These are phyloP conservation scores for Candida endomychidarum DNA, from an alignment of 805 yeast species.

Conservation along the genomic window DNA sequence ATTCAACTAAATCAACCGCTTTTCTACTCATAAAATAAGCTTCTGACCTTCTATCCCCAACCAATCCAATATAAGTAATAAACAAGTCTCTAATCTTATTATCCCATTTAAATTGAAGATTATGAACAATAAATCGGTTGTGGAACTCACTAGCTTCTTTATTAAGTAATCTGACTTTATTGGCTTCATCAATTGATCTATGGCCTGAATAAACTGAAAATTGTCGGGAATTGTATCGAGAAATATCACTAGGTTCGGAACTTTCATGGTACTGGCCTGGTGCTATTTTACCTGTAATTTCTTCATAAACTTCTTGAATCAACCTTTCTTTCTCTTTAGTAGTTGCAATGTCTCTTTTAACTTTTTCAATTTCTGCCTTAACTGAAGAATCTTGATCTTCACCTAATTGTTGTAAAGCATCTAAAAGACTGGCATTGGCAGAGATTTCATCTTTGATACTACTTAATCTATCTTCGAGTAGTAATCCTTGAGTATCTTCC, in stretches of 20 bases:
- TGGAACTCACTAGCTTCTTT: slow-evolving; percentile 42
- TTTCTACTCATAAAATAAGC: slow-evolving; percentile 47
- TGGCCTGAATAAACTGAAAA: slow-evolving; percentile 34
- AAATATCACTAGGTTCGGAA: slow-evolving; percentile 1
- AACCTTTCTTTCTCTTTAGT: slow-evolving; percentile 24
- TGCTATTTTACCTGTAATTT: slow-evolving; percentile 16
- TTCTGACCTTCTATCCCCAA: slow-evolving; percentile 43
- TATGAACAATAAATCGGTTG: slow-evolving; percentile 72
- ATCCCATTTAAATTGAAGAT: slow-evolving; percentile 78
- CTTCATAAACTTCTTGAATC: slow-evolving; percentile 25
- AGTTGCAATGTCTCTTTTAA: slow-evolving; percentile 11
- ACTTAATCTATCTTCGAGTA: slow-evolving; percentile 33
- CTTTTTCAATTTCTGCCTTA: slow-evolving; percentile 9
- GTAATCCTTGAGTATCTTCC: slow-evolving; percentile 49
- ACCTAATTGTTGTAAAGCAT: slow-evolving; percentile 17
- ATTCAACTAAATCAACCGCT: slow-evolving; percentile 50
- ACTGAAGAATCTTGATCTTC: slow-evolving; percentile 8
- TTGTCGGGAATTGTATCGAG: slow-evolving; percentile 17
- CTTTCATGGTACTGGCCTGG: slow-evolving; percentile 9
- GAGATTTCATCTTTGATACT: slow-evolving; percentile 27
- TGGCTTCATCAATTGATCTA: slow-evolving; percentile 24
- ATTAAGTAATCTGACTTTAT: slow-evolving; percentile 22
- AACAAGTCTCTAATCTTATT: slow-evolving; percentile 63
- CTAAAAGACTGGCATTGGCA: slow-evolving; percentile 22
- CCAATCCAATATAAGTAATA: slow-evolving; percentile 52